phyloP scores from a whole-genome alignment of 1,284 basidiomycete species.

The Mycena citricolor region DNA sequence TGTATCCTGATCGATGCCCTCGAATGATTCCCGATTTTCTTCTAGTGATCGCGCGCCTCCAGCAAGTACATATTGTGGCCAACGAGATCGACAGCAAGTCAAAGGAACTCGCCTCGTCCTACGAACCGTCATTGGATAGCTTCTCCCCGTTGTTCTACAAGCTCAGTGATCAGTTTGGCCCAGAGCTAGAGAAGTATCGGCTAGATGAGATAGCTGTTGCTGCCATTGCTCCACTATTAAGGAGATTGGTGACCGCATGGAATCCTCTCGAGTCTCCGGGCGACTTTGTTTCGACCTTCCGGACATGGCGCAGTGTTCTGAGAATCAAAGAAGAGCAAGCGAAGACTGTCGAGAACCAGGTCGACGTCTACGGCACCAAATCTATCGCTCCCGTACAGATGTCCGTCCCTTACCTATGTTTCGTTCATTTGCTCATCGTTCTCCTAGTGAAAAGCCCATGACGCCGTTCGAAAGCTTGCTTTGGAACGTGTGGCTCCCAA shows the following conservation, averaged over 20 bases:
- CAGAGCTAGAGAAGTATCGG: conserved; percentile 78
- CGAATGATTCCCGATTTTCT: conserved; percentile 14
- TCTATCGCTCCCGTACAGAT: conserved; percentile 34
- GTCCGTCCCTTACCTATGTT: conserved; percentile 33
- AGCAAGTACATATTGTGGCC: conserved; percentile 72
- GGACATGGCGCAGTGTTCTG: conserved; percentile 67
- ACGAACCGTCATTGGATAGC: conserved; percentile 68
- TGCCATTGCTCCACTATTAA: conserved; percentile 77
- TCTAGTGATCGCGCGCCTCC: conserved; percentile 73
- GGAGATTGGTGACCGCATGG: conserved; percentile 63
- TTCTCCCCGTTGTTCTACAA: conserved; percentile 73
- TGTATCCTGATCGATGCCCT: conserved; percentile 18
- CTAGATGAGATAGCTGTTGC: conserved; percentile 93
- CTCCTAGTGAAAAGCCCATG: conserved; percentile 67
- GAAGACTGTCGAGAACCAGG: conserved; percentile 44
- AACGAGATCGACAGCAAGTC: conserved; percentile 67
- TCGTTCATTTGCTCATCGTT: conserved; percentile 6
- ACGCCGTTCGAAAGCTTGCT: conserved; percentile 93
- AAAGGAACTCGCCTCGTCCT: conserved; percentile 58
- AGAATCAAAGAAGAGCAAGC: conserved; percentile 50
- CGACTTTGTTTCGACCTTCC: conserved; percentile 62
- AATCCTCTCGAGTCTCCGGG: conserved; percentile 69
- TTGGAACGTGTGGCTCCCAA: conserved; percentile 95
- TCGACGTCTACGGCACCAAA: conserved; percentile 58
- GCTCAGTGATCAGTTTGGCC: conserved; percentile 68